Percentiles rank a stretch among this genome's conserved stretches.
Conservation (phyloP, 371 early-diverging fungal species). For the Capniomyces stellatus region DNA sequence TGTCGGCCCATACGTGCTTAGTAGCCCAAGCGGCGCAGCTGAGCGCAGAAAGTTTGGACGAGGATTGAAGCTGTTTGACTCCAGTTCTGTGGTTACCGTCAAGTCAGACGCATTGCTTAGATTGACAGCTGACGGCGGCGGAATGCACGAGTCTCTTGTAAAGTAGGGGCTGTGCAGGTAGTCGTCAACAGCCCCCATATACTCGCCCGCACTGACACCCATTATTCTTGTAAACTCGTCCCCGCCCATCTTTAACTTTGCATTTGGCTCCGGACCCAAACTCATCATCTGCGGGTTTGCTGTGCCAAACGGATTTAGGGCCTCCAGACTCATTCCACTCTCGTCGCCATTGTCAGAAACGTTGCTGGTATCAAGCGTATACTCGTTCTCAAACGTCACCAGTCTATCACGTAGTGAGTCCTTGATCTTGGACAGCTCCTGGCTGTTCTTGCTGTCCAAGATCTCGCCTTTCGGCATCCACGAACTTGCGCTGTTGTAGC, state of each 20-base stretch:
- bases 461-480: conserved; percentile 1
- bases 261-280: conserved; percentile 8
- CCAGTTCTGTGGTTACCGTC: neutral
- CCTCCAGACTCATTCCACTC: conserved; percentile 8
- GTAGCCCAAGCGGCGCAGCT: conserved; percentile 13
- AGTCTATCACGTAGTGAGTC: too few species aligned
- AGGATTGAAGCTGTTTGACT: neutral
- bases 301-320: conserved; percentile 22
- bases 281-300: neutral
- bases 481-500: conserved; percentile 39
- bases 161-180: conserved; percentile 60
- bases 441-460: conserved; percentile 5
- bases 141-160: conserved; percentile 32
- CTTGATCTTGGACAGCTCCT: too few species aligned
- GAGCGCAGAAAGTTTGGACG: neutral
- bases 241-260: conserved; percentile 5
- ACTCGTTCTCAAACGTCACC: conserved; percentile 4
- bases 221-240: neutral
- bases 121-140: neutral
- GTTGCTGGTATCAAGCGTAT: conserved; percentile 1
- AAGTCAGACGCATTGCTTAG: neutral
- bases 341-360: neutral
- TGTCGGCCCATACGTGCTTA: conserved; percentile 43
- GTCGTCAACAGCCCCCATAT: conserved; percentile 48
- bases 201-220: conserved; percentile 10